Evolutionary conservation across 768 basidiomycete species (phyloP), one percentile per base, ranked within the genome.

Genomic region (Kwoniella sp.): DNA sequence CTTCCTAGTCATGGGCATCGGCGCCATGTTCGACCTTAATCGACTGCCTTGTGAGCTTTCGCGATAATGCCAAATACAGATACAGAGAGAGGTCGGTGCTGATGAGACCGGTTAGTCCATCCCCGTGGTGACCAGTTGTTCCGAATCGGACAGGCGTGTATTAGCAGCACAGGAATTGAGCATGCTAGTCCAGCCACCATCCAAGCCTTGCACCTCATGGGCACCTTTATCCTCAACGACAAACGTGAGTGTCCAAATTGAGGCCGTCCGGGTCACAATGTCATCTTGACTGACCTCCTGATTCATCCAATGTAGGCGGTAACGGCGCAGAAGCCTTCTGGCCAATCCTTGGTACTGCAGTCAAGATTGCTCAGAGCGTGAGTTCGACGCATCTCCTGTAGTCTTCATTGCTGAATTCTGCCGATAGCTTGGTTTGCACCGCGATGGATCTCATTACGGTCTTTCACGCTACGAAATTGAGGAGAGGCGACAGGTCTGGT

Each of bases 1-100:
- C 9, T 81, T 75, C 51, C 56, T 81, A 9, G 71, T 81, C 55
- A 76, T 81, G 77, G 77, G 75, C 4, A 58, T 79, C 0, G 79
- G 79, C 26, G 70, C 67, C 17, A 74, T 79, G 70, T 81, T 78
- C 55, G 79, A 81, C 54, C 67, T 78, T 0, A 67, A 70, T 26
- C 63, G 75, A 58, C 73, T 65, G 38, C 74, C 79, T 56, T 77
- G 79, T 80, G 51, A 66, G 77, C 70, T 13, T 5, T 17, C 4
- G 0, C 2, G 55, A 23, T 11, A 47, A 22, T 28, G 25, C 22
- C 52, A 34, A 57, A 22, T 50, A 15, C 30, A 54, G n/a, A n/a
- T n/a, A n/a, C n/a, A n/a, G n/a, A n/a, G n/a, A n/a, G n/a, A n/a
- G n/a, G n/a, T 45, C 30, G 31, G 50, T 55, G 25, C 17, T 20